Conservation (phyloP, 225 moss, liverwort and hornwort genomes). For the Pseudoscleropodium purum region DNA sequence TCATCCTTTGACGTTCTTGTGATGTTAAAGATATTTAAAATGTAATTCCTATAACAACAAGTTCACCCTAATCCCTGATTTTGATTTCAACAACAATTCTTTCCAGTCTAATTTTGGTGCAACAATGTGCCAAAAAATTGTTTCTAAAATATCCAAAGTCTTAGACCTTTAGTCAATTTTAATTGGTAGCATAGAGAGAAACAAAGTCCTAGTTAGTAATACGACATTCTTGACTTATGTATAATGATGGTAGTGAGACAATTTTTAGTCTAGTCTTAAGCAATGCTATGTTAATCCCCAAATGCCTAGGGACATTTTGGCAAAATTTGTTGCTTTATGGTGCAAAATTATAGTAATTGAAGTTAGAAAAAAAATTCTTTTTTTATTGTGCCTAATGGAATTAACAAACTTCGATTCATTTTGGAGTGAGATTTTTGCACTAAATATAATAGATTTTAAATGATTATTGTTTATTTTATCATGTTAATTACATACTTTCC, state of each 20-base stretch:
- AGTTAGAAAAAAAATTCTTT: not conserved
- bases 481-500: not conserved
- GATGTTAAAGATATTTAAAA: not conserved
- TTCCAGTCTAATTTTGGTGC: fast-evolving
- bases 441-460: not conserved
- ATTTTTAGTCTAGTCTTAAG: not conserved
- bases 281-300: fast-evolving
- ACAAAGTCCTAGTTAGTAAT: not conserved
- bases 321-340: fast-evolving
- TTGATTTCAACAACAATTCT: not conserved
- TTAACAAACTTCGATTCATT: not conserved
- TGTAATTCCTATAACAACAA: fast-evolving
- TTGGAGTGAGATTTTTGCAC: fast-evolving
- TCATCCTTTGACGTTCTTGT: fast-evolving
- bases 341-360: not conserved
- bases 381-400: fast-evolving
- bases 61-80: fast-evolving
- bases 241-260: not conserved
- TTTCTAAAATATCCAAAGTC: not conserved
- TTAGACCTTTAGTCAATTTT: fast-evolving
- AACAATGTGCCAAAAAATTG: not conserved
- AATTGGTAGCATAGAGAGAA: fast-evolving
- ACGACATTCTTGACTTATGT: not conserved
- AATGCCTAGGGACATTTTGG: fast-evolving
- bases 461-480: too few relatives aligned